Evolutionary conservation across 768 basidiomycete species (phyloP).

Genomic region (Cubamyces sp.): DNA sequence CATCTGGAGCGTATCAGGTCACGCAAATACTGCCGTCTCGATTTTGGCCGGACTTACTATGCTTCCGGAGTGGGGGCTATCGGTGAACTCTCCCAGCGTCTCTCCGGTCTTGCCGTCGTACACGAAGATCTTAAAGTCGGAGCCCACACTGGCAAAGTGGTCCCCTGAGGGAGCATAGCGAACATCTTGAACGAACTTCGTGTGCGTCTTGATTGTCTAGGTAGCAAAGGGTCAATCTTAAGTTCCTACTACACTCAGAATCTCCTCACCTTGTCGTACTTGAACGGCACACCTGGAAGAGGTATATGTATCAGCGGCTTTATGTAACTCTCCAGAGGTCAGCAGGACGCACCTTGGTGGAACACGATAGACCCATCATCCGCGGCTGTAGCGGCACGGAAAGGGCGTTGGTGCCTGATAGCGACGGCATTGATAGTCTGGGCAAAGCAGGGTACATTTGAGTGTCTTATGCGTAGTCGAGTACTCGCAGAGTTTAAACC

Average conservation of each 20-base stretch:
- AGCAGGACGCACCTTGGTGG: constrained; percentile 61
- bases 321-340: not conserved
- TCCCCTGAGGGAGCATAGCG: constrained; percentile 82
- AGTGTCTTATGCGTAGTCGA: not conserved
- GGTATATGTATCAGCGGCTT: constrained; percentile 2
- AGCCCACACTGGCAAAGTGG: constrained; percentile 85
- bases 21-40: not conserved
- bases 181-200: constrained; percentile 91
- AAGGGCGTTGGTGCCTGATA: constrained; percentile 87
- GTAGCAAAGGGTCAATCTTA: not conserved
- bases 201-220: constrained; percentile 85
- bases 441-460: not conserved
- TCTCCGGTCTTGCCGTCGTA: constrained; percentile 93
- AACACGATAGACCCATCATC: constrained; percentile 86
- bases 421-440: constrained; percentile 87
- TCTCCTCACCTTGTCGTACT: constrained; percentile 72
- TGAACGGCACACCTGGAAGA: constrained; percentile 75
- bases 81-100: constrained; percentile 66
- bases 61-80: constrained; percentile 72
- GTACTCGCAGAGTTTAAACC: constrained; percentile 41
- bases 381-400: constrained; percentile 84
- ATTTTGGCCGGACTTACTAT: constrained; percentile 54
- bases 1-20: constrained; percentile 45
- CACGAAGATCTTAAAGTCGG: constrained; percentile 84
- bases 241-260: not conserved